Conservation (phyloP, 306 rosid species). For the Myrica gale region DNA sequence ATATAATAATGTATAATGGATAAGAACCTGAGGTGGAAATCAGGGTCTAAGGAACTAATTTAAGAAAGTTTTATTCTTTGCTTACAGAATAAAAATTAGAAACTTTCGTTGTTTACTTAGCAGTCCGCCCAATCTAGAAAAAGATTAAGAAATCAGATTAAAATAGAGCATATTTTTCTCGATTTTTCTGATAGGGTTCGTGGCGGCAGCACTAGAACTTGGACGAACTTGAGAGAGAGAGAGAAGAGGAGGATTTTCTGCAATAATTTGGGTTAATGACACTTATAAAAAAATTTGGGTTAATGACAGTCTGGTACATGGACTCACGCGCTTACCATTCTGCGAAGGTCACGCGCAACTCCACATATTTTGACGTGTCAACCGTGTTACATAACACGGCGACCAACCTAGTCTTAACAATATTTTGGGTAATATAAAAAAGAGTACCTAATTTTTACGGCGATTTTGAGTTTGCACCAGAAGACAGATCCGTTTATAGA, state of each 20-base stretch:
- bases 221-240: background rate
- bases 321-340: conserved; percentile 7
- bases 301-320: background rate
- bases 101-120: background rate
- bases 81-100: conserved; percentile 12
- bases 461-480: too few relatives aligned
- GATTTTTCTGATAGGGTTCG: background rate
- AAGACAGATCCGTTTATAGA: too few relatives aligned
- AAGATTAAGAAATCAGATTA: background rate
- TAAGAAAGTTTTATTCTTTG: conserved; percentile 10
- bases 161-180: background rate
- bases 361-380: background rate
- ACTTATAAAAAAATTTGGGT: too few relatives aligned
- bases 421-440: too few relatives aligned
- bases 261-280: background rate
- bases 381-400: background rate
- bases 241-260: background rate
- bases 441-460: too few relatives aligned
- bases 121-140: conserved; percentile 2
- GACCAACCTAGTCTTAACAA: too few relatives aligned
- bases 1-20: conserved; percentile 16
- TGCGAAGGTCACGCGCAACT: background rate
- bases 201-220: background rate
- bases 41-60: background rate
- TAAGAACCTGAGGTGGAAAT: conserved; percentile 38